Conservation (phyloP, 2,329 filamentous ascomycete genomes). For the Mariannaea elegans region DNA sequence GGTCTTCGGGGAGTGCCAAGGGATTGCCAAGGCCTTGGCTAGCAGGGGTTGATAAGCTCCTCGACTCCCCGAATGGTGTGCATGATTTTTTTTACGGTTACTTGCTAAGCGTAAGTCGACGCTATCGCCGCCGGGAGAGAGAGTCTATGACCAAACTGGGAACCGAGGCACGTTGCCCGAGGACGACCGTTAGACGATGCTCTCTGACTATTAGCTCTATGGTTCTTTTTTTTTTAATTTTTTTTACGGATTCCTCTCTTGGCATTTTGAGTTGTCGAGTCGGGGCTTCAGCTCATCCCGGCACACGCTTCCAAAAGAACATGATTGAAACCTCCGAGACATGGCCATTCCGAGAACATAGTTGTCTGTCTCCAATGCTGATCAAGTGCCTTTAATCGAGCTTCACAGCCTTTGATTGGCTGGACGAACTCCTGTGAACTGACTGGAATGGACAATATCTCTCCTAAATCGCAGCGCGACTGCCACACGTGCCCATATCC, state of each 20-base stretch:
- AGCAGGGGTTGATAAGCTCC: neutral
- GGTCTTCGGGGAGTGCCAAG: neutral
- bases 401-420: neutral
- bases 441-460: neutral
- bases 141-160: too few species aligned
- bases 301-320: neutral
- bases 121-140: too few species aligned
- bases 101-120: neutral
- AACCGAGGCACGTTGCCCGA: constrained; percentile 1
- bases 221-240: too few species aligned
- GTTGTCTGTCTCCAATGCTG: neutral
- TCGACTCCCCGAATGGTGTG: neutral
- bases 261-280: neutral
- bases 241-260: neutral
- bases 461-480: neutral
- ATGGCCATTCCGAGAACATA: neutral
- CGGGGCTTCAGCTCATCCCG: neutral
- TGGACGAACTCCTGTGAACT: neutral
- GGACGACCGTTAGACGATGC: neutral
- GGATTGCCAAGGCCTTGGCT: neutral
- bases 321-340: neutral
- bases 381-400: neutral
- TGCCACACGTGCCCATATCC: neutral
- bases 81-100: neutral
- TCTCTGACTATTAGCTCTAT: too few species aligned